Base-by-base conservation (phyloP, 306 rosid species). In the Cicer bijugum region DNA sequence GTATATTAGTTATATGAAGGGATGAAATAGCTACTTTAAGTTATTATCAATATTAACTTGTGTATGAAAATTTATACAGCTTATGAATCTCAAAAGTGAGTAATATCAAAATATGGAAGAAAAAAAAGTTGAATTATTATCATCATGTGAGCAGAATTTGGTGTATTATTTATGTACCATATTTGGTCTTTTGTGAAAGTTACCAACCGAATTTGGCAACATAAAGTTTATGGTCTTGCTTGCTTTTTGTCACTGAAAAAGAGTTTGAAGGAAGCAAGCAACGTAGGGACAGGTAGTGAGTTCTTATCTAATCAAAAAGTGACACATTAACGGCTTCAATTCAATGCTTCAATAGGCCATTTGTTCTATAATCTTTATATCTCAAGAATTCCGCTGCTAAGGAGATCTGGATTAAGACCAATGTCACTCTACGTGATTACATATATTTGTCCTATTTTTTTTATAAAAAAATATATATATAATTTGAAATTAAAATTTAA, bases 181-280 rank as follows among this genome's bases (percentile, higher is more conserved):
- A 57, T 28, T 6, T 37, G 12, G 15, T 39, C 56, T 46, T 53
- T 45, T 48, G 0, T 53, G 23, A 14, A 50, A 14, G 39, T 43
- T 23, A 67, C 71, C 83, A 72, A 71, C 75, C 35, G 73, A 64
- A 33, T 63, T 28, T 69, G 68, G 33, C n/a, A 48, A 52, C 15
- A 16, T 67, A 10, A 37, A 17, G 8, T 28, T 52, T 17, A 15
- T 4, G 77, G 75, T 9, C 8, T 70, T 57, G 78, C 48, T 76
- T 57, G 70, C 63, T 59, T 46, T 74, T 67, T 48, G 71, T 78
- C 74, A 68, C 76, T 59, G 66, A 79, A 79, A 78, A 70, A 61
- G 91, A 80, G 80, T 81, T 84, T 74, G 62, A 77, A 72, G 80
- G 46, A 86, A 85, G 93, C 85, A 79, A 81, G 80, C 68, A 64